Evolutionary conservation across 441 rosid genomes (phyloP).

Genomic region (Macaranga tanarius): DNA sequence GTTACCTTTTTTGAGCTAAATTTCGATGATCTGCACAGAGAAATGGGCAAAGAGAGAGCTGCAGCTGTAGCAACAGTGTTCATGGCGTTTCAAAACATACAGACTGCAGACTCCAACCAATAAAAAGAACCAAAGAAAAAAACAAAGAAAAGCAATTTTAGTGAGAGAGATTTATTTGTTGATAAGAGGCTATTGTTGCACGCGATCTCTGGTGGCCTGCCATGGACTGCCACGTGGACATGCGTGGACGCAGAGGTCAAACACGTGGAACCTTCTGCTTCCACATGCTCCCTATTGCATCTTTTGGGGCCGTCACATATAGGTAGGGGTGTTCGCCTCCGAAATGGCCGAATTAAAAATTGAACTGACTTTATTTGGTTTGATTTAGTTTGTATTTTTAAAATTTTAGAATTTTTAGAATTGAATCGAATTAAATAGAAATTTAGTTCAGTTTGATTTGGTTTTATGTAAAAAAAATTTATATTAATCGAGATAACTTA

Average conservation of each 20-base stretch:
- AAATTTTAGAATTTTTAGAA: too few species aligned
- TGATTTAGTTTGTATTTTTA: too few species aligned
- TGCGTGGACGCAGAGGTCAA: conserved; percentile 10
- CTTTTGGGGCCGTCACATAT: conserved; percentile 19
- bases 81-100: conserved; percentile 47
- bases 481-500: too few species aligned
- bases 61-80: conserved; percentile 66
- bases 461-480: too few species aligned
- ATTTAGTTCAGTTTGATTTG: too few species aligned
- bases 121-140: conserved; percentile 13
- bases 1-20: conserved; percentile 55
- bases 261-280: conserved; percentile 52
- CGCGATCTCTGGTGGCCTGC: conserved; percentile 80
- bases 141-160: neutral
- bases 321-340: too few species aligned
- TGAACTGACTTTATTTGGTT: too few species aligned
- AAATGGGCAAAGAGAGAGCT: conserved; percentile 69
- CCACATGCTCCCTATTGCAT: conserved; percentile 52
- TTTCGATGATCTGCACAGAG: conserved; percentile 53
- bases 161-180: conserved; percentile 29
- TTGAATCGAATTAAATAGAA: too few species aligned
- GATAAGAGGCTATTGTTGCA: conserved; percentile 64
- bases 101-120: neutral
- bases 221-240: conserved; percentile 58
- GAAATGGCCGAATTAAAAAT: too few species aligned